These are phyloP conservation scores for Syncephalis plumigaleata DNA, from an alignment of 371 early-diverging fungal species.

Conservation along the genomic window DNA sequence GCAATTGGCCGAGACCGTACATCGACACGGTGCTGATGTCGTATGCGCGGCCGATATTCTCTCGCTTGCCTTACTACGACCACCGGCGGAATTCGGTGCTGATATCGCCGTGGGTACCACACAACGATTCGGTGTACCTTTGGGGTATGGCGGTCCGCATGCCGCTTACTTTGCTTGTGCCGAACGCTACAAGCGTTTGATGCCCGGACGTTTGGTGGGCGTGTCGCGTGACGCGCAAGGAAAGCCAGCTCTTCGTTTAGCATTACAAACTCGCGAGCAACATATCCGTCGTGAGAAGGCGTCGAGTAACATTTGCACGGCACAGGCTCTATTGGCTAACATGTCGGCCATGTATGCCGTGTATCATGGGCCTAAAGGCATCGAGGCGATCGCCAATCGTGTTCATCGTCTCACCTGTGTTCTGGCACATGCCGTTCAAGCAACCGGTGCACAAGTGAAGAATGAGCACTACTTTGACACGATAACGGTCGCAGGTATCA, in stretches of 20 bases:
- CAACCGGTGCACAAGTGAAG: slow-evolving; percentile 54
- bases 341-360: slow-evolving; percentile 92
- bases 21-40: slow-evolving; percentile 68
- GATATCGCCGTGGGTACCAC: slow-evolving; percentile 94
- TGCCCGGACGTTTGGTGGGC: slow-evolving; percentile 92
- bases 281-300: slow-evolving; percentile 98
- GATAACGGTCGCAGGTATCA: slow-evolving; percentile 53
- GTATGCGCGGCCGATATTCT: slow-evolving; percentile 85
- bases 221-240: slow-evolving; percentile 85
- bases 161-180: slow-evolving; percentile 94
- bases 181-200: slow-evolving; percentile 80
- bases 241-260: slow-evolving; percentile 78
- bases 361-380: slow-evolving; percentile 91
- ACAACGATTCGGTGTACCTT: slow-evolving; percentile 93
- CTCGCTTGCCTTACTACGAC: slow-evolving; percentile 76
- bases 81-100: slow-evolving; percentile 89
- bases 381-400: slow-evolving; percentile 75
- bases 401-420: slow-evolving; percentile 74
- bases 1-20: slow-evolving; percentile 52
- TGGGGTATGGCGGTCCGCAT: slow-evolving; percentile 98
- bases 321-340: slow-evolving; percentile 84
- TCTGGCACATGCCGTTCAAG: slow-evolving; percentile 53
- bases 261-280: slow-evolving; percentile 95
- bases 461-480: slow-evolving; percentile 90
- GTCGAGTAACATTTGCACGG: slow-evolving; percentile 95